Evolutionary conservation across 2,329 filamentous ascomycete species (phyloP).

Genomic region (Phialocephala sp.): DNA sequence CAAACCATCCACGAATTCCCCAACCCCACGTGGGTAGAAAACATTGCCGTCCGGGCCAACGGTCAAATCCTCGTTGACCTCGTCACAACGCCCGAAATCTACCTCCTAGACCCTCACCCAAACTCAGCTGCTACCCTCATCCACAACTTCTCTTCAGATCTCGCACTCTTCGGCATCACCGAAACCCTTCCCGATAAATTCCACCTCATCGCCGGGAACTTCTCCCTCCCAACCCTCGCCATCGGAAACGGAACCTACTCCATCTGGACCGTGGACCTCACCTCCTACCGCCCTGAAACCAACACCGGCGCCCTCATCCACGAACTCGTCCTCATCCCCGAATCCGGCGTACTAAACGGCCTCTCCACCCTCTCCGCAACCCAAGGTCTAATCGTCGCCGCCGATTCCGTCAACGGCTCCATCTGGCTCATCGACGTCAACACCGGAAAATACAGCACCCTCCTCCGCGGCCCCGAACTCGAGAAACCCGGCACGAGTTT

Average conservation of each 20-base stretch:
- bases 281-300: not conserved
- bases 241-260: constrained; percentile 18
- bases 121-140: constrained; percentile 21
- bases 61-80: constrained; percentile 29
- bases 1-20: constrained; percentile 29
- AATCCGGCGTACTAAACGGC: constrained; percentile 37
- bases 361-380: constrained; percentile 32
- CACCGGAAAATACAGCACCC: not conserved
- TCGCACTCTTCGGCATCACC: constrained; percentile 45
- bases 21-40: constrained; percentile 34
- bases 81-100: constrained; percentile 23
- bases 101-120: constrained; percentile 23
- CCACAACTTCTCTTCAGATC: constrained; percentile 25
- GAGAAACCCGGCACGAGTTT: not conserved
- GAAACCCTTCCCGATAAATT: constrained; percentile 41
- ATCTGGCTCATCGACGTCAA: constrained; percentile 38
- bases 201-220: constrained; percentile 37
- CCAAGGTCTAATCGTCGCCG: constrained; percentile 30
- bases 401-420: constrained; percentile 37
- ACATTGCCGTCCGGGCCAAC: constrained; percentile 28
- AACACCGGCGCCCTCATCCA: constrained; percentile 17
- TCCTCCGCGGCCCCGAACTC: not conserved
- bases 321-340: constrained; percentile 30
- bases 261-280: constrained; percentile 33
- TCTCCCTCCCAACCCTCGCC: constrained; percentile 22